A percentile compares a stretch with the other conserved stretches of the same genome.
Evolutionary conservation across 1,139 yeast species (phyloP).

Genomic region (Hansenula sp.): DNA sequence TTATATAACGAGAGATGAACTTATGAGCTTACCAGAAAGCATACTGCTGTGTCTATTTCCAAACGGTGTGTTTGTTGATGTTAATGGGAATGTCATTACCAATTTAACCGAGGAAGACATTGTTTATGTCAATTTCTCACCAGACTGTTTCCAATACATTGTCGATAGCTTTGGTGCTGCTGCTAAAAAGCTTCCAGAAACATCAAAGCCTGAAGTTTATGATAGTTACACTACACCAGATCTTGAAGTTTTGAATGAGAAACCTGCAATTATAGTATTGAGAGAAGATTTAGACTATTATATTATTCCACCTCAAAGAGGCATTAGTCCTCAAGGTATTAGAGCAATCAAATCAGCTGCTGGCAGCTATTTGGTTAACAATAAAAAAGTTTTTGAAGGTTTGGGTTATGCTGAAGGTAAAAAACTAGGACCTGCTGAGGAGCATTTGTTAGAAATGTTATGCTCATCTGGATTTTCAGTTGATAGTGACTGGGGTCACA

Average conservation of each 20-base stretch:
- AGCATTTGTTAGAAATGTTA: conserved; percentile 90
- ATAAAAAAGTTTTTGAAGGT: conserved; percentile 71
- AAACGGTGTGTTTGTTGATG: conserved; percentile 80
- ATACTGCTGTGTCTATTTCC: conserved; percentile 84
- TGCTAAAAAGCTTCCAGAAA: conserved; percentile 33
- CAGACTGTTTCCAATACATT: conserved; percentile 80
- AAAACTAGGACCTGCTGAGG: conserved; percentile 85
- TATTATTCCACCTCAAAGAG: conserved; percentile 71
- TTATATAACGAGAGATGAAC: conserved; percentile 78
- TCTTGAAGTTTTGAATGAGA: conserved; percentile 61
- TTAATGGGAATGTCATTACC: conserved; percentile 68
- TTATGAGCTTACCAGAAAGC: conserved; percentile 88
- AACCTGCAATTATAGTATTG: conserved; percentile 89
- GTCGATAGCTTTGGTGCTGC: conserved; percentile 39
- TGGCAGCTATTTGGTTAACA: conserved; percentile 54
- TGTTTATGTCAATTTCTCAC: conserved; percentile 81
- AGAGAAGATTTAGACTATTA: conserved; percentile 94
- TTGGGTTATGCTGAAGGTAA: conserved; percentile 41
- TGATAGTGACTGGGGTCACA: conserved; percentile 78
- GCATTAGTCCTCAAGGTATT: conserved; percentile 36
- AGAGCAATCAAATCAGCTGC: conserved; percentile 65
- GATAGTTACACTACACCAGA: conserved; percentile 32
- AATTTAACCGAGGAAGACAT: conserved; percentile 73
- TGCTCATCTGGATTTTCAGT: conserved; percentile 81
- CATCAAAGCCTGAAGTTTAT: conserved; percentile 26